Evolutionary conservation across 306 rosid genomes (phyloP), one percentile per base, ranked within the genome.

Genomic region (Fagus sylvatica): DNA sequence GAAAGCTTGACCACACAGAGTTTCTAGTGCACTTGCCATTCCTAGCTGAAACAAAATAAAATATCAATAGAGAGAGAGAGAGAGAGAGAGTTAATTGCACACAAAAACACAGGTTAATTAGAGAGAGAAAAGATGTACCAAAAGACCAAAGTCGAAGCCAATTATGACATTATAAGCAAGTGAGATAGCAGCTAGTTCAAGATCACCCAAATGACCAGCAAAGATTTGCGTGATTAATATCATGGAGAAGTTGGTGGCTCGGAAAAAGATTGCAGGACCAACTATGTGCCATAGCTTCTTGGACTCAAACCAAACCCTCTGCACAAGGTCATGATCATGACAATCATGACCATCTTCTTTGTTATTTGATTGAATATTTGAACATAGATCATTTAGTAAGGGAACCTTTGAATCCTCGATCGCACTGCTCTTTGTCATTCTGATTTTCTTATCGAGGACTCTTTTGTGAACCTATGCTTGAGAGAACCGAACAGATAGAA

Each of bases 1-100:
- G 33, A 9, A 94, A 1, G 98, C 98, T 81, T 94, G 97, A 30
- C 98, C 98, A 3, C 97, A 94, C 0, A 91, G 88, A 0, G 97
- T 94, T 78, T 94, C 94, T 6, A 94, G 78, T 0, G 96, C 96
- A 39, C 98, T 92, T 3, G 96, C 96, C 97, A 94, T 92, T 13
- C 97, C 98, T 74, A 90, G 40, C 98, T 94, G 69, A 32, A 69
- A 4, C n/a, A 6, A 62, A 28, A 70, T 36, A 22, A 7, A 69
- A 12, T 40, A 15, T 37, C 0, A 5, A 6, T 22, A 6, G 1
- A 33, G 1, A 34, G 3, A 33, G 34, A 16, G 1, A 73, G 0
- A 5, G 12, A 59, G 16, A 57, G 12, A 1, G 6, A 19, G 12
- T 40, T 12, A 73, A 72, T 36, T n/a, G 51, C 13, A n/a, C 36